These are phyloP conservation scores for Cordyceps cicadae DNA, from an alignment of 2,329 filamentous ascomycete genomes.

Conservation along the genomic window DNA sequence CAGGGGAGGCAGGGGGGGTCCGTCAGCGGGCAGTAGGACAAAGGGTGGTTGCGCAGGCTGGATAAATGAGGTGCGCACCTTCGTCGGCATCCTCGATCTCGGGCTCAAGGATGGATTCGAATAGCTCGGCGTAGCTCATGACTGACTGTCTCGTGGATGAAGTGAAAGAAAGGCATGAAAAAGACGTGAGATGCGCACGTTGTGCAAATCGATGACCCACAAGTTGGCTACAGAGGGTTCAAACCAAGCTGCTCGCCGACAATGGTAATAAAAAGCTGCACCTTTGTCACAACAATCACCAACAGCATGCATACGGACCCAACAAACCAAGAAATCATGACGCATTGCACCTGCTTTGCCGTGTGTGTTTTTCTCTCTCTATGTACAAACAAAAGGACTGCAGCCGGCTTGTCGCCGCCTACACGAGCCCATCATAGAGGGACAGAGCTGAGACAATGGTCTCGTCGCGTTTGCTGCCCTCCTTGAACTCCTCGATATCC, in stretches of 20 bases:
- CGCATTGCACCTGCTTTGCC: constrained; percentile 6
- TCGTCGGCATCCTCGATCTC: constrained; percentile 43
- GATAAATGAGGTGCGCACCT: constrained; percentile 23
- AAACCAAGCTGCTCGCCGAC: too few relatives aligned
- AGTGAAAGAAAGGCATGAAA: background rate
- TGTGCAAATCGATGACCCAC: background rate
- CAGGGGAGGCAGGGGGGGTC: background rate
- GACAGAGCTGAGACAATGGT: constrained; percentile 97
- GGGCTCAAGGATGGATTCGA: constrained; percentile 29
- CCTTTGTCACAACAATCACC: background rate
- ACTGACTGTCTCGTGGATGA: background rate
- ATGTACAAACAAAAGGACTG: constrained; percentile 7
- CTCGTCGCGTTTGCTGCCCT: constrained; percentile 96
- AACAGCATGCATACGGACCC: background rate
- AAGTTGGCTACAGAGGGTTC: too few relatives aligned
- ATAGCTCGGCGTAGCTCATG: constrained; percentile 4
- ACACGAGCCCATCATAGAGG: constrained; percentile 92
- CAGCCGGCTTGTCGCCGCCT: constrained; percentile 11
- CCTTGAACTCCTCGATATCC: constrained; percentile 97
- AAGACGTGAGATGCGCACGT: background rate
- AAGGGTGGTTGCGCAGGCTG: background rate
- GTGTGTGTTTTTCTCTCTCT: constrained; percentile 8
- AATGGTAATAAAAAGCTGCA: background rate
- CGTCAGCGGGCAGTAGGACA: background rate
- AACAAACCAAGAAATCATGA: background rate